Evolutionary conservation across 176 grass and related monocot species (phyloP).

Genomic region (Phoenix dactylifera): DNA sequence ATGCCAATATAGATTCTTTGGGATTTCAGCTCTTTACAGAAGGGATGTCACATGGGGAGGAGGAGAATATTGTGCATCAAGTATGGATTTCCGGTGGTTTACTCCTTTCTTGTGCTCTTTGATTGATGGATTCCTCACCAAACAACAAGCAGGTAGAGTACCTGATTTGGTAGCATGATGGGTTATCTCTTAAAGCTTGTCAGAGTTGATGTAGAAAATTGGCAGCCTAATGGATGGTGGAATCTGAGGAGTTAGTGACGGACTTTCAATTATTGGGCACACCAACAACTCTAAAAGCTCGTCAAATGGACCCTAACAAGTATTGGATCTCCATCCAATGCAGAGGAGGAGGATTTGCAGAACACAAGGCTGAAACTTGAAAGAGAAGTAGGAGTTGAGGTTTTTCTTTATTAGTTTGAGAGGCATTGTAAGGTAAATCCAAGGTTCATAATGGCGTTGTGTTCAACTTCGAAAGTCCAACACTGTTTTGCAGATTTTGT

Average conservation of each 20-base stretch:
- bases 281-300: conserved; percentile 15
- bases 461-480: no score
- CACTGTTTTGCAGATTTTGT: no score
- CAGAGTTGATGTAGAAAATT: not conserved
- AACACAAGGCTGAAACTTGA: not conserved
- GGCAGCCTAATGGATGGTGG: conserved; percentile 5
- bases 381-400: no score
- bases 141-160: conserved; percentile 24
- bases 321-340: not conserved
- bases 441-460: no score
- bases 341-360: not conserved
- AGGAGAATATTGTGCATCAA: conserved; percentile 37
- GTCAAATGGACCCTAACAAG: conserved; percentile 12
- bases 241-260: conserved; percentile 15
- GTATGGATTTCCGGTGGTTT: conserved; percentile 16
- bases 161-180: not conserved
- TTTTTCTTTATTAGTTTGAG: no score
- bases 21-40: conserved; percentile 65
- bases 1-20: conserved; percentile 29
- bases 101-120: conserved; percentile 11
- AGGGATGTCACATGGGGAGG: conserved; percentile 64
- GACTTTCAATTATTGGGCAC: conserved; percentile 26
- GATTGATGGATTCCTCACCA: conserved; percentile 78
- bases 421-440: no score
- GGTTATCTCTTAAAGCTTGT: not conserved